phyloP scores from a whole-genome alignment of 2,329 filamentous ascomycete species.

The Ascochyta lentis region DNA sequence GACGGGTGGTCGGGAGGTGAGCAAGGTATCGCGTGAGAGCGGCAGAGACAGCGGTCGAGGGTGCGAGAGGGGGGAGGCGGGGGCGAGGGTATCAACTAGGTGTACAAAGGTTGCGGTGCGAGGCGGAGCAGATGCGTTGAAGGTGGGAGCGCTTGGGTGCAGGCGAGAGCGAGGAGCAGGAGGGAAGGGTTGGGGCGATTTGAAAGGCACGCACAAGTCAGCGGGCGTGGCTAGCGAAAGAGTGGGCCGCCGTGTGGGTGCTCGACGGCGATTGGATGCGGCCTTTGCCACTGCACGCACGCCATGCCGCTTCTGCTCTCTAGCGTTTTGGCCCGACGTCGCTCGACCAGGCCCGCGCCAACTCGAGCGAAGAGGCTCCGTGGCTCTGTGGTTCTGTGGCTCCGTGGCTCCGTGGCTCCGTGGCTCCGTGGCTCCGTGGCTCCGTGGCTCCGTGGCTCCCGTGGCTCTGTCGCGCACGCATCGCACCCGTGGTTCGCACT shows the following conservation, averaged over 20 bases:
- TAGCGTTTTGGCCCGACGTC: constrained; percentile 6
- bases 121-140: constrained; percentile 31
- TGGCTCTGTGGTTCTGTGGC: too few species aligned
- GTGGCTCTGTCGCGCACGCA: too few species aligned
- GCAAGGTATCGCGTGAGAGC: constrained; percentile 16
- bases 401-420: not conserved
- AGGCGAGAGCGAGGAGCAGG: constrained; percentile 25
- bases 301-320: constrained; percentile 2
- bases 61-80: constrained; percentile 19
- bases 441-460: too few species aligned
- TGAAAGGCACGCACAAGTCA: constrained; percentile 24
- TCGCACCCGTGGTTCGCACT: not conserved
- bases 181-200: constrained; percentile 23
- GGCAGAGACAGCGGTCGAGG: constrained; percentile 20
- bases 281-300: constrained; percentile 19
- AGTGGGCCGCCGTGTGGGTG: constrained; percentile 7
- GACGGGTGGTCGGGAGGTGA: constrained; percentile 4
- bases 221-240: constrained; percentile 18
- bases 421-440: too few species aligned
- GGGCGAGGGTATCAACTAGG: constrained; percentile 29
- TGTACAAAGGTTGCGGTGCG: constrained; percentile 25
- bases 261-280: constrained; percentile 14
- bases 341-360: constrained; percentile 7
- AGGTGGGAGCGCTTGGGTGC: constrained; percentile 20
- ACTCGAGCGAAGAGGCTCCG: not conserved